phyloP scores from a whole-genome alignment of 768 basidiomycete species.

The Lactarius psammicola region DNA sequence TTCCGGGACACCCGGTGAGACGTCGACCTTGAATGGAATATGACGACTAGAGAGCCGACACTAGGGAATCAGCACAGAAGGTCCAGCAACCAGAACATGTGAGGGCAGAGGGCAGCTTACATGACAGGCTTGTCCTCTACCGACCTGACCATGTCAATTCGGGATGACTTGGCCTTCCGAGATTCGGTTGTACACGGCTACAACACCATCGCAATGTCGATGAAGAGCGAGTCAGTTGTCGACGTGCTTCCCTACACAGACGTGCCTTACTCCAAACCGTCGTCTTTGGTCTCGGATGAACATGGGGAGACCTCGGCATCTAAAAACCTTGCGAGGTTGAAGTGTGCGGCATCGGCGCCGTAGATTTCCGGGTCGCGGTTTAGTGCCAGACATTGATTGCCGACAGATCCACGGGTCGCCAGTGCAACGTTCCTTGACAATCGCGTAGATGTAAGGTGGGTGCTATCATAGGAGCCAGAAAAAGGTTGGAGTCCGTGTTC shows the following conservation, averaged over 20 bases:
- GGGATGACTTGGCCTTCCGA: conserved; percentile 6
- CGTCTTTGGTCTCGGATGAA: conserved; percentile 20
- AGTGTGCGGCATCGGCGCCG: conserved; percentile 10
- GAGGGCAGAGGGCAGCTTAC: no score
- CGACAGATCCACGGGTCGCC: conserved; percentile 23
- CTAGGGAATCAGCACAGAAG: background rate
- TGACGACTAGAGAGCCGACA: conserved; percentile 12
- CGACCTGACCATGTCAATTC: conserved; percentile 21
- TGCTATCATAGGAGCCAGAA: no score
- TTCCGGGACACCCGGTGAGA: conserved; percentile 2
- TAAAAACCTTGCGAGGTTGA: conserved; percentile 10
- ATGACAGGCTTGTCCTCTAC: conserved; percentile 23
- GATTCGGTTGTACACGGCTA: conserved; percentile 3
- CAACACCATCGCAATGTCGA: conserved; percentile 19
- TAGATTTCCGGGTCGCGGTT: conserved; percentile 22
- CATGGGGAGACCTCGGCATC: conserved; percentile 3
- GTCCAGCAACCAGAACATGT: background rate
- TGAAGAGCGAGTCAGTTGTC: conserved; percentile 24
- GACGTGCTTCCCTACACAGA: conserved; percentile 19
- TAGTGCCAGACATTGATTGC: conserved; percentile 21
- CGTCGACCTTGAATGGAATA: conserved; percentile 17
- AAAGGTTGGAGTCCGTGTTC: no score
- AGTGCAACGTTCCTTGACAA: conserved; percentile 26
- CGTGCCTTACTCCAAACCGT: conserved; percentile 3
- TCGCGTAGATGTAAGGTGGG: conserved; percentile 17